Percentiles rank a stretch among this genome's conserved stretches.
phyloP scores from a whole-genome alignment of 495 filamentous ascomycete species.

The Viridothelium virens region DNA sequence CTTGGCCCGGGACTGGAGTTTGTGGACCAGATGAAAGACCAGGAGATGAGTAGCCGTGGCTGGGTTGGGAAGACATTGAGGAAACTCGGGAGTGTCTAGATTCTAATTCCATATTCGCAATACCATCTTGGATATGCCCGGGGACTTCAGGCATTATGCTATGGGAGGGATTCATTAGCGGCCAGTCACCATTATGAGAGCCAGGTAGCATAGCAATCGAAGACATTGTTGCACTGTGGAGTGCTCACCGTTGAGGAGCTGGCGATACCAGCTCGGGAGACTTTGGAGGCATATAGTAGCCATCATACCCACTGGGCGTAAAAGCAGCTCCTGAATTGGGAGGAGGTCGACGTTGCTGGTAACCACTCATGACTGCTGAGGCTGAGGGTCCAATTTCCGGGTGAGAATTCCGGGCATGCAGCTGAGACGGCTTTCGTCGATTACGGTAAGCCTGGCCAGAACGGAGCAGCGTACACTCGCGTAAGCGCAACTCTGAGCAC shows the following conservation, averaged over 20 bases:
- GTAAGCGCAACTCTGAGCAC: not conserved
- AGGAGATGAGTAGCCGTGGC: conserved; percentile 11
- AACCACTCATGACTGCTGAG: conserved; percentile 8
- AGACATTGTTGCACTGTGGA: conserved; percentile 13
- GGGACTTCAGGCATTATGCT: conserved; percentile 72
- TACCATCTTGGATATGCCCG: conserved; percentile 82
- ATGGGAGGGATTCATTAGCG: conserved; percentile 20
- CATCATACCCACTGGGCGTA: conserved; percentile 80
- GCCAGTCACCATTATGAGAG: conserved; percentile 12
- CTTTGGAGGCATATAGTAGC: conserved; percentile 64
- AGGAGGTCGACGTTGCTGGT: conserved; percentile 3
- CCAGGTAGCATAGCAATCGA: conserved; percentile 2
- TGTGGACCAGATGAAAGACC: conserved; percentile 12
- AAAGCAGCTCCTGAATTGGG: conserved; percentile 67
- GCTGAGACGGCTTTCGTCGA: conserved; percentile 6
- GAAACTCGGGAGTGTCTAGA: conserved; percentile 45
- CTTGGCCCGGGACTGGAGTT: conserved; percentile 3
- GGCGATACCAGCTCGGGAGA: conserved; percentile 69
- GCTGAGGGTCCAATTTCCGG: conserved; percentile 8
- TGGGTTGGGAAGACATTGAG: conserved; percentile 20
- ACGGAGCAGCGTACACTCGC: not conserved
- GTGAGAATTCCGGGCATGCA: conserved; percentile 1
- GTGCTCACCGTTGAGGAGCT: conserved; percentile 76
- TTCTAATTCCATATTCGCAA: conserved; percentile 81
- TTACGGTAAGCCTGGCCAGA: conserved; percentile 3